A percentile compares a stretch with the other conserved stretches of the same genome.
Conservation (phyloP, 1,284 basidiomycete species). For the Athelia psychrophila region DNA sequence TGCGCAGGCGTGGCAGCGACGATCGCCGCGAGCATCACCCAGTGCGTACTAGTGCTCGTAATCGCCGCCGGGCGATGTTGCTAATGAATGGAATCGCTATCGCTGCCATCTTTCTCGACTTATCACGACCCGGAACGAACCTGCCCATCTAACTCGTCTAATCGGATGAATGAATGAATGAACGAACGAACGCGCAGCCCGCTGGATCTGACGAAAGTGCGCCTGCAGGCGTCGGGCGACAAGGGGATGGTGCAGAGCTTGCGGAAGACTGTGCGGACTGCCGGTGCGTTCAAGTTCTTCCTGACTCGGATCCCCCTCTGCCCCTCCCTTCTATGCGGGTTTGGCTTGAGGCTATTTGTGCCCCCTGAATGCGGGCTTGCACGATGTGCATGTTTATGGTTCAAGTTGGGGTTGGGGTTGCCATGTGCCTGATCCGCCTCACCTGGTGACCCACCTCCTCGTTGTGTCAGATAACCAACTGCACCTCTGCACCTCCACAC, state of each 20-base stretch:
- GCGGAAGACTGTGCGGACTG: conserved; percentile 72
- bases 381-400: no score
- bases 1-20: conserved; percentile 69
- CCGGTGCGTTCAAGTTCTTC: conserved; percentile 36
- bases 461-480: no score
- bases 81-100: neutral
- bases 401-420: no score
- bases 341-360: neutral
- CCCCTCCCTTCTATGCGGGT: neutral
- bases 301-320: neutral
- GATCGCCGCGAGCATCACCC: conserved; percentile 79
- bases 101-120: neutral
- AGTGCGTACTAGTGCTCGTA: conserved; percentile 45
- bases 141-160: neutral
- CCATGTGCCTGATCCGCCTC: no score
- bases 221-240: conserved; percentile 84
- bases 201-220: conserved; percentile 85
- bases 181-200: conserved; percentile 41
- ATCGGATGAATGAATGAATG: neutral
- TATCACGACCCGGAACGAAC: neutral
- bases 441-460: no score
- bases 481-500: neutral
- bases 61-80: neutral
- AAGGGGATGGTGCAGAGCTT: conserved; percentile 82
- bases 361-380: neutral